These are phyloP conservation scores for Helicosporidium sp. DNA, from an alignment of 139 green algal genomes.

Conservation along the genomic window DNA sequence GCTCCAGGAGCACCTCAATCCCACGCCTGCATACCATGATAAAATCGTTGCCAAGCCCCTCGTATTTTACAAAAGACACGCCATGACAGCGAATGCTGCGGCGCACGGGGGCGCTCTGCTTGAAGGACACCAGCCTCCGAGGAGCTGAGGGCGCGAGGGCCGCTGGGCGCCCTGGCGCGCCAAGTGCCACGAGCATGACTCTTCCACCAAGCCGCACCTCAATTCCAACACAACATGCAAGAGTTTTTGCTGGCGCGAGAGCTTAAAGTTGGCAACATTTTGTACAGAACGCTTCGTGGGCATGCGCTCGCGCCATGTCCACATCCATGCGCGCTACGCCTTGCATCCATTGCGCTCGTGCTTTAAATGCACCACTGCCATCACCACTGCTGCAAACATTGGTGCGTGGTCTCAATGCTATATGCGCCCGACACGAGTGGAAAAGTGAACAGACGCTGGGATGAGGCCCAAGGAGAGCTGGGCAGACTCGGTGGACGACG, in stretches of 20 bases:
- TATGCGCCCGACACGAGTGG: too few species aligned
- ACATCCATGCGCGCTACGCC: neutral
- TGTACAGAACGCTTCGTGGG: neutral
- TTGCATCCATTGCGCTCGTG: too few species aligned
- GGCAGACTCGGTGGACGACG: slow-evolving; percentile 1
- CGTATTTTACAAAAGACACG: slow-evolving; percentile 78
- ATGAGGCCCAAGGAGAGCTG: neutral
- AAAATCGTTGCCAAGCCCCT: slow-evolving; percentile 97
- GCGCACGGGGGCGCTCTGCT: neutral
- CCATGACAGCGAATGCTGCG: neutral
- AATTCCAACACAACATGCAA: too few species aligned
- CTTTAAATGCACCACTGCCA: too few species aligned
- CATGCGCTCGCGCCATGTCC: neutral
- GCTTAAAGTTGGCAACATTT: too few species aligned
- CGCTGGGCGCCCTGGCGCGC: neutral
- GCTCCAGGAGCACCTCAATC: too few species aligned
- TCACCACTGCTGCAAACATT: neutral
- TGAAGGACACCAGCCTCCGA: neutral
- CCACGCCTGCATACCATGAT: slow-evolving; percentile 48
- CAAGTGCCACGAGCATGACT: neutral
- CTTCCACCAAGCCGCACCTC: neutral
- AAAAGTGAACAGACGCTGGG: neutral
- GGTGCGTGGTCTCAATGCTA: too few species aligned
- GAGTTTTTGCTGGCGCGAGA: too few species aligned
- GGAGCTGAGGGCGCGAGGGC: neutral